Base-by-base conservation (phyloP, 1,284 basidiomycete species). In the Cutaneotrichosporon daszewskae region DNA sequence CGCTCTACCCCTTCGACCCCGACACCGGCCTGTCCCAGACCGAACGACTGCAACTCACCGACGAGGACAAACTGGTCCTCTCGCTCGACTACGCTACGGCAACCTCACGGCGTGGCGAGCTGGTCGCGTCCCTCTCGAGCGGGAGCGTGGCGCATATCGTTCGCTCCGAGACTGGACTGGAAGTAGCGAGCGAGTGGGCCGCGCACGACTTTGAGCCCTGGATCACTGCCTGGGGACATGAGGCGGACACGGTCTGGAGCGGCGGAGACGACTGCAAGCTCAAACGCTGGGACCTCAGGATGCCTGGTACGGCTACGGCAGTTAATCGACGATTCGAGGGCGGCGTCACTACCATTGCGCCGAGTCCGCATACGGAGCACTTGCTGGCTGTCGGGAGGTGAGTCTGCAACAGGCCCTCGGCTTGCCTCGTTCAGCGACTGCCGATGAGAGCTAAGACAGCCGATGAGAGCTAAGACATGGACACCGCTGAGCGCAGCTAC, bases 171-270 rank as follows among this genome's bases (percentile, higher is more conserved):
- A 38, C 31, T 7, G 47, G 42, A 18, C 26, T 37, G 33, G 41
- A 62, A 0, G 63, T 83, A 1, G 68, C 69, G 2, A 64, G 77
- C 14, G 74, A 73, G 2, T 98, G 94, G 92, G 73, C 79, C 9
- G 94, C 88, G 5, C 95, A 98, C 63, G 88, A 91, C 49, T 84
- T 82, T 59, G 95, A 98, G 65, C 86, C 94, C 0, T 99, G 95
- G 95, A 83, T 90, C 36, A 81, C 84, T 0, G 83, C 86, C 0
- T 98, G 87, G 81, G 81, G 96, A 62, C 83, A 85, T 55, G 91
- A 86, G 84, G 72, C 87, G 48, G 80, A 81, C 54, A 68, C 84
- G 13, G 75, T 94, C 3, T 96, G 89, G 74, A 91, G 88, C 13
- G 91, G 94, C 5, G 94, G 95, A 0, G 95, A 99, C 62, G 95